Evolutionary conservation across 176 grass and related monocot species (phyloP), one percentile per base, ranked within the genome.

Genomic region (Bromus sterilis): DNA sequence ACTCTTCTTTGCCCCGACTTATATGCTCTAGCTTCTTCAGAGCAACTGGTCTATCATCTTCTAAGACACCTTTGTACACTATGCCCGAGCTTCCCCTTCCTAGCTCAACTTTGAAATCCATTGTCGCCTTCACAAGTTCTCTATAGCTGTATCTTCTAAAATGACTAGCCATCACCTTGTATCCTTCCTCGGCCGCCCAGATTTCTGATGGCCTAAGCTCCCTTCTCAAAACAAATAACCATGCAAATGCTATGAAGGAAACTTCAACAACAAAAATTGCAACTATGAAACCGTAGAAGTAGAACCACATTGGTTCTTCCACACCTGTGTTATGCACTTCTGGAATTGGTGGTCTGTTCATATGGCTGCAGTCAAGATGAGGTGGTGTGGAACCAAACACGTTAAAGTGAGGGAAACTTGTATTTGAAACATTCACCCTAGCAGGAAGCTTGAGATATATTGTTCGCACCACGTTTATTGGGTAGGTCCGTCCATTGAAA

Each of bases 221-320:
- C 35, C 40, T 63, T 61, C 35, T 67, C 36, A 86, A 37, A 51
- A 82, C 44, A 76, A 89, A 89, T 35, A 79, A 86, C 83, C 77
- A 86, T 64, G 78, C 53, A 60, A 82, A 65, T 34, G 62, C 70
- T 78, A 89, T 89, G 9, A 89, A 89, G 39, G 51, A 53, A 81
- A 67, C 77, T 51, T 89, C 83, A 77, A 89, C 49, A 0, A 53
- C 49, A 9, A 53, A 53, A 53, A 53, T 21, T 53, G 49, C 49
- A 21, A 2, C 49, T 71, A 33, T 32, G 77, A 83, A 66, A 64
- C 84, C 61, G 72, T 51, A 59, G 86, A 86, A 18, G 62, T 89
- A 89, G 30, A 86, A 33, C 59, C 82, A 89, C 71, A 8, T 53
- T 53, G 49, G 7, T 1, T 53, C 49, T 53, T 53, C 49, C 2